Base-by-base conservation (phyloP, 1,284 basidiomycete genomes). In the Uromyces viciae-fabae region DNA sequence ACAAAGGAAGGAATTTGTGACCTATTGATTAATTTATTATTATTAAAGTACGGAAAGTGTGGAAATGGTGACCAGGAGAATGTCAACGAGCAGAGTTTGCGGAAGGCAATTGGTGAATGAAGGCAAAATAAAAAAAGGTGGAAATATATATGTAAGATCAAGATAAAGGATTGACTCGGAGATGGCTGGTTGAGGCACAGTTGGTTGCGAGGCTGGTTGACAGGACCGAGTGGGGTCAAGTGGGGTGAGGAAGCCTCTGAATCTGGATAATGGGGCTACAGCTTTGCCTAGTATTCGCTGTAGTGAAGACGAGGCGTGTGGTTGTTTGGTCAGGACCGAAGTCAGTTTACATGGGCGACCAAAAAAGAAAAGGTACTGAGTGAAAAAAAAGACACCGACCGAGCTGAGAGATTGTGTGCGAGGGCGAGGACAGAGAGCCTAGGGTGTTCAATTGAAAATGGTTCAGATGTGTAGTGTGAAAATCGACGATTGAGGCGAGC, bases 101-200 rank as follows among this genome's bases (percentile, higher is more conserved):
- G 42, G 9, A 46, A 43, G 43, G 25, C 5, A 36, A 28, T n/a
- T 46, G 17, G 43, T 22, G 43, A 71, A 49, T 31, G 28, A 42
- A 33, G 33, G 43, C 19, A 42, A 71, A 33, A 52, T 31, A 66
- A 42, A 22, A 19, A 42, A 42, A 42, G 38, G 40, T 43, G 40
- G 7, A 7, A 43, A 46, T 40, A 2, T 64, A 38, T 25, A 15
- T 42, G 9, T n/a, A 22, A 28, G 7, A 9, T 68, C 15, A n/a
- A 38, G 40, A 22, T 40, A 68, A 68, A 68, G 66, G 66, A 68
- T 68, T 68, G 66, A 68, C 38, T 43, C 49, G 66, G 42, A 36
- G 36, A 38, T 43, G 66, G n/a, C n/a, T 46, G 38, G 64, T 33
- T 8, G 5, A 31, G 3, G 60, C 15, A 17, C 38, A 17, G 62